These are phyloP conservation scores for Periconia digitata DNA, from an alignment of 2,329 filamentous ascomycete species.

Conservation along the genomic window DNA sequence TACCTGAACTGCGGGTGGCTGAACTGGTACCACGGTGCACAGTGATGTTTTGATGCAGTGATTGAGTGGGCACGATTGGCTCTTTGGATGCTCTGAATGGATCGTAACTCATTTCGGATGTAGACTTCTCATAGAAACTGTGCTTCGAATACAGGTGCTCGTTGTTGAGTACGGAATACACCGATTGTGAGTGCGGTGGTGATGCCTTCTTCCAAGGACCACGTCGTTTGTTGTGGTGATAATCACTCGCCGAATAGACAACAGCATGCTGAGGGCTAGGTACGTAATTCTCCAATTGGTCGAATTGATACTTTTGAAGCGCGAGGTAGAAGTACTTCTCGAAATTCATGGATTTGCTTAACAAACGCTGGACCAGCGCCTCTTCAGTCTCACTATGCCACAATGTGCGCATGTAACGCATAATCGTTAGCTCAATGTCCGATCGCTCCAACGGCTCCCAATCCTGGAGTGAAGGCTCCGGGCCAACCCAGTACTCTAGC, in stretches of 20 bases:
- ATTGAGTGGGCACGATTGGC: constrained; percentile 51
- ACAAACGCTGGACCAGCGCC: constrained; percentile 68
- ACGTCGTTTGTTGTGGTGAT: constrained; percentile 57
- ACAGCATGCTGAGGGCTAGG: constrained; percentile 65
- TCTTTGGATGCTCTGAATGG: constrained; percentile 74
- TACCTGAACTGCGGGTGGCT: constrained; percentile 31
- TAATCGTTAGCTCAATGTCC: constrained; percentile 77
- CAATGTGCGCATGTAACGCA: constrained; percentile 83
- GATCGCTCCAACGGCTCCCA: constrained; percentile 63
- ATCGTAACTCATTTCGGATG: constrained; percentile 70
- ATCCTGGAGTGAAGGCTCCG: constrained; percentile 58
- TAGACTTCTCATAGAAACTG: constrained; percentile 50
- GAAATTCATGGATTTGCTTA: constrained; percentile 66
- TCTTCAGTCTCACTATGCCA: constrained; percentile 85
- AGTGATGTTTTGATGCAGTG: constrained; percentile 66
- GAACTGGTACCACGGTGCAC: constrained; percentile 59
- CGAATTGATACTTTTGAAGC: constrained; percentile 77
- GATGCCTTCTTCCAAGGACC: constrained; percentile 29
- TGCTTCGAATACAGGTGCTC: constrained; percentile 53
- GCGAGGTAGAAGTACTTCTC: constrained; percentile 93
- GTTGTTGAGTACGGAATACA: constrained; percentile 60
- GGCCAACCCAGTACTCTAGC: constrained; percentile 55
- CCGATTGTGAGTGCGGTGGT: constrained; percentile 52
- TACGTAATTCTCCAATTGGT: constrained; percentile 81
- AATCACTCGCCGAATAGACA: constrained; percentile 86